Percentiles rank a stretch among this genome's conserved stretches.
Evolutionary conservation across 352 stramenopile species (phyloP).

Genomic region (Phytopythium delawarense): DNA sequence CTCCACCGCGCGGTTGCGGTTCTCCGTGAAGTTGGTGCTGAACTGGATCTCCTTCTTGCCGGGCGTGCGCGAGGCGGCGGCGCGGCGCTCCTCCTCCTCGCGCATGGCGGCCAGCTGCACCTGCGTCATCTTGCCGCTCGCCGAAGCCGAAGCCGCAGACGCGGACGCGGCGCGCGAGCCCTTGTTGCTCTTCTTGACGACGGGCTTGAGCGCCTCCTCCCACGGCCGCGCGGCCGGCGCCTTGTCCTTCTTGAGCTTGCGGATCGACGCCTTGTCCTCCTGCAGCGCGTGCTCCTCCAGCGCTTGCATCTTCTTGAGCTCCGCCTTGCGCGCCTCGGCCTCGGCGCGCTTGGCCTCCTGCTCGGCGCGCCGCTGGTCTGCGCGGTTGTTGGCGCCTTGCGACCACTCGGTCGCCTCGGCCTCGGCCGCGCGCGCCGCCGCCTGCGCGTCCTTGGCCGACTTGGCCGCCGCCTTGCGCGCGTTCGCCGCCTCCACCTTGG

Average conservation of each 20-base stretch:
- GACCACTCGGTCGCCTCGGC: slow-evolving; percentile 41
- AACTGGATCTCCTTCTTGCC: slow-evolving; percentile 70
- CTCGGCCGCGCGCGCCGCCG: slow-evolving; percentile 35
- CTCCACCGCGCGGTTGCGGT: slow-evolving; percentile 48
- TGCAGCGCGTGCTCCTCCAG: slow-evolving; percentile 53
- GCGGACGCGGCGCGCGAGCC: slow-evolving; percentile 33
- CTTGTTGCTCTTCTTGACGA: slow-evolving; percentile 65
- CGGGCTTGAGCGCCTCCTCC: slow-evolving; percentile 61
- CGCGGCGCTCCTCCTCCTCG: slow-evolving; percentile 34
- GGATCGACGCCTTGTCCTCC: slow-evolving; percentile 61
- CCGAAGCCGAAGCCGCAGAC: slow-evolving; percentile 1
- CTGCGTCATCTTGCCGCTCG: slow-evolving; percentile 47
- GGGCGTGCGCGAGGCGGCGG: slow-evolving; percentile 19
- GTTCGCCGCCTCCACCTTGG: slow-evolving; percentile 73
- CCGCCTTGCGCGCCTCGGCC: slow-evolving; percentile 45
- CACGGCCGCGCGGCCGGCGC: slow-evolving; percentile 44
- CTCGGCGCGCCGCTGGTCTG: slow-evolving; percentile 38
- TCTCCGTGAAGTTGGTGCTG: slow-evolving; percentile 42
- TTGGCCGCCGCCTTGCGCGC: slow-evolving; percentile 59
- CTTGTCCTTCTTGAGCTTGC: slow-evolving; percentile 64
- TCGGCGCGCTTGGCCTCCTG: slow-evolving; percentile 61
- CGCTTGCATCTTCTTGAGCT: slow-evolving; percentile 64
- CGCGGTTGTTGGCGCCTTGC: slow-evolving; percentile 46
- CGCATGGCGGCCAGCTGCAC: slow-evolving; percentile 41
- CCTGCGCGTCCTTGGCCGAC: slow-evolving; percentile 51